phyloP scores from a whole-genome alignment of 2,329 filamentous ascomycete species.

The Phyllosticta ampelicida region DNA sequence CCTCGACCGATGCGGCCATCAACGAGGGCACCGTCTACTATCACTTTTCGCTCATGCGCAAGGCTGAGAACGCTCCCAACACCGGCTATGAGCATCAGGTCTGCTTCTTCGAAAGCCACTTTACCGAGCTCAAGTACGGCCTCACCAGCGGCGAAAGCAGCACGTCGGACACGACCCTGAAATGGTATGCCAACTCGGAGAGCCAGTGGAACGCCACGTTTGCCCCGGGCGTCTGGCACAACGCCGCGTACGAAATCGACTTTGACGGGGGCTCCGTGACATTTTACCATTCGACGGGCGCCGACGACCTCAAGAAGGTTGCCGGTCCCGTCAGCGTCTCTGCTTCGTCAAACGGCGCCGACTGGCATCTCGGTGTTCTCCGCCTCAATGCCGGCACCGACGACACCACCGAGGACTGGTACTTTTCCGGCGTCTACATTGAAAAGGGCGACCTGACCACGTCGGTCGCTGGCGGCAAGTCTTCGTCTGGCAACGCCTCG shows the following conservation, averaged over 20 bases:
- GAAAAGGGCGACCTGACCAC: conserved; percentile 42
- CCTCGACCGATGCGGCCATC: conserved; percentile 56
- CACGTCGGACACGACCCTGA: conserved; percentile 44
- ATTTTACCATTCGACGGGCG: conserved; percentile 62
- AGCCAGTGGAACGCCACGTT: conserved; percentile 55
- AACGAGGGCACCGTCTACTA: conserved; percentile 57
- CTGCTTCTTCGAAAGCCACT: conserved; percentile 50
- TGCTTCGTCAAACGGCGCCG: conserved; percentile 55
- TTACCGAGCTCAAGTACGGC: conserved; percentile 64
- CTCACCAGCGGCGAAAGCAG: conserved; percentile 43
- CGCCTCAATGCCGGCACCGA: conserved; percentile 49
- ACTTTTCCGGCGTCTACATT: conserved; percentile 61
- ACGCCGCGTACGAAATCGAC: conserved; percentile 64
- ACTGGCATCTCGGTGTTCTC: conserved; percentile 64
- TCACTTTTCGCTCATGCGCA: conserved; percentile 58
- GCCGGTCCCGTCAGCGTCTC: conserved; percentile 50
- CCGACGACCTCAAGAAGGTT: conserved; percentile 46
- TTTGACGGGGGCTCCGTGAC: conserved; percentile 52
- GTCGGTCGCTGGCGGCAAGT: conserved; percentile 10
- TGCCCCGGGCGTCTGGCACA: conserved; percentile 58
- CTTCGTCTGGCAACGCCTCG: conserved; percentile 5
- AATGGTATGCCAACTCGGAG: conserved; percentile 52
- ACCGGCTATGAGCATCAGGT: conserved; percentile 57
- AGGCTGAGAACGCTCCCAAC: conserved; percentile 48
- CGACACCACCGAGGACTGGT: conserved; percentile 51